Conservation (phyloP, 805 yeast genomes). For the Cyberlindnera galapagoensis region DNA sequence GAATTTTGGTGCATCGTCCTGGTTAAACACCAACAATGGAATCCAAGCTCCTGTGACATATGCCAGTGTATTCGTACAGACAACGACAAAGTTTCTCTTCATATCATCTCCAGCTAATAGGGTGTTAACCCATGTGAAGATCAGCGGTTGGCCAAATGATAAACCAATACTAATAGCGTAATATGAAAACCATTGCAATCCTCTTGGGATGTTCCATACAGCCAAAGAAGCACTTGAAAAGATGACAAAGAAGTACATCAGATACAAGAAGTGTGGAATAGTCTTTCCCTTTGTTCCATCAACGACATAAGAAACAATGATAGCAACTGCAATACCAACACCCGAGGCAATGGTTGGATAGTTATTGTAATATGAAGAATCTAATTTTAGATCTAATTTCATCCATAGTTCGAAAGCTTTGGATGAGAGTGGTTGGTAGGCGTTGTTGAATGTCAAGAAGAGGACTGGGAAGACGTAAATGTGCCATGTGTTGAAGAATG, state of each 20-base stretch:
- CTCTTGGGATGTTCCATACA: constrained; percentile 41
- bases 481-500: constrained; percentile 44
- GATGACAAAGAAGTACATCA: constrained; percentile 36
- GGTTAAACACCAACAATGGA: constrained; percentile 35
- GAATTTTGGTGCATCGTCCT: constrained; percentile 32
- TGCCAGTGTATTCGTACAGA: constrained; percentile 34
- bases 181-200: constrained; percentile 45
- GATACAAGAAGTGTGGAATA: constrained; percentile 30
- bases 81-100: constrained; percentile 32
- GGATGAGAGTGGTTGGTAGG: constrained; percentile 27
- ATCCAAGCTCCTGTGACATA: constrained; percentile 32
- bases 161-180: constrained; percentile 43
- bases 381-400: constrained; percentile 28
- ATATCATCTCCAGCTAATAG: constrained; percentile 29
- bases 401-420: constrained; percentile 44
- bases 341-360: constrained; percentile 36
- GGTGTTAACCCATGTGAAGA: constrained; percentile 51
- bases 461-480: constrained; percentile 35
- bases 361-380: constrained; percentile 31
- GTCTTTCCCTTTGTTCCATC: constrained; percentile 36
- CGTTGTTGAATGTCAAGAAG: constrained; percentile 17
- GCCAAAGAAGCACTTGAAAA: constrained; percentile 29
- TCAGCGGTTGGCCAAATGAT: constrained; percentile 48
- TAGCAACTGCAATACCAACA: constrained; percentile 32
- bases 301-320: constrained; percentile 30